phyloP scores from a whole-genome alignment of 306 rosid species.

The Lotus japonicus region DNA sequence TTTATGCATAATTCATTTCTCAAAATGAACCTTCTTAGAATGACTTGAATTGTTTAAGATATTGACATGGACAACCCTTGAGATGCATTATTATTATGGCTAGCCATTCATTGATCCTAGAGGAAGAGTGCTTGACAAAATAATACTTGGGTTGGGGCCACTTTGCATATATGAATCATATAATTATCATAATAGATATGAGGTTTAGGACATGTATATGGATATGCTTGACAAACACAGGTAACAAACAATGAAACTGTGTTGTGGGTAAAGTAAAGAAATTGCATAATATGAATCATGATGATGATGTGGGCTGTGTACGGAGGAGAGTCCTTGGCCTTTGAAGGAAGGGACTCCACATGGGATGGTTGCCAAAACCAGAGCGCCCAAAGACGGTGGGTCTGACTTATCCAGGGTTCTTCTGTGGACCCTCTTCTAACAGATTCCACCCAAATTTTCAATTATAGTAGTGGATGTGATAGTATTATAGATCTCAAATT shows the following conservation, averaged over 20 bases:
- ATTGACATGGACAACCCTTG: constrained; percentile 29
- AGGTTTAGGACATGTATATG: background rate
- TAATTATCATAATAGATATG: background rate
- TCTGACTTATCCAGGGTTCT: constrained; percentile 6
- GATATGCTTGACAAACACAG: background rate
- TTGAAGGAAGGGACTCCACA: constrained; percentile 21
- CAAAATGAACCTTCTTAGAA: constrained; percentile 26
- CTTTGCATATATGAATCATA: background rate
- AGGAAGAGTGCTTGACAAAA: background rate
- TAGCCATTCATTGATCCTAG: background rate
- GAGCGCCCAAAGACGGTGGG: constrained; percentile 34
- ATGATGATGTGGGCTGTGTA: constrained; percentile 15
- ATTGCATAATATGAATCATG: background rate
- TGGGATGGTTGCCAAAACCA: constrained; percentile 34
- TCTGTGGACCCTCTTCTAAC: constrained; percentile 11
- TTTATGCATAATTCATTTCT: constrained; percentile 27
- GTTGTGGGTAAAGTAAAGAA: background rate
- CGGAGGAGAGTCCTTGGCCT: constrained; percentile 32
- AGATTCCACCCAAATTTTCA: constrained; percentile 6
- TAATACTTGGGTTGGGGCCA: constrained; percentile 13
- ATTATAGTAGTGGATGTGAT: background rate
- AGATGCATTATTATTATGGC: constrained; percentile 14
- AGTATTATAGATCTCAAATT: background rate
- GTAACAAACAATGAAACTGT: background rate
- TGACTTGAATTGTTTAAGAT: constrained; percentile 21